phyloP scores from a whole-genome alignment of 2,329 filamentous ascomycete genomes.

The Alternaria sp. region DNA sequence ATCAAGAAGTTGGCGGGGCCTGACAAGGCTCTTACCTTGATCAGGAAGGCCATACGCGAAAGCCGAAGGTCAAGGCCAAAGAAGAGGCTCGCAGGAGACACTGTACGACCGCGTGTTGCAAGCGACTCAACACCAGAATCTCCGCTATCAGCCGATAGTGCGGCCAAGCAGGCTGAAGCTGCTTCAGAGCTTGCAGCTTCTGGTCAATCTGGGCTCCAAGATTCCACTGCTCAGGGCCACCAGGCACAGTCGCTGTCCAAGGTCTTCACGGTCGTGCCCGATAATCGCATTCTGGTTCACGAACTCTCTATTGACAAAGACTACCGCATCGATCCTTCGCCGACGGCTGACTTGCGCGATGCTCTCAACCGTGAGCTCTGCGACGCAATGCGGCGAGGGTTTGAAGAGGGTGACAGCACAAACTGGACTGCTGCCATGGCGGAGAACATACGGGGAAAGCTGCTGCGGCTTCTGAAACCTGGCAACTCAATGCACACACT shows the following conservation, averaged over 20 bases:
- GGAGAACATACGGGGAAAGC: constrained; percentile 74
- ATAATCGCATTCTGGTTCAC: constrained; percentile 79
- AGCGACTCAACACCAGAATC: constrained; percentile 52
- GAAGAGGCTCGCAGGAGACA: constrained; percentile 73
- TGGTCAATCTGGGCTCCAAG: constrained; percentile 20
- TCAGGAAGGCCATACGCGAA: constrained; percentile 77
- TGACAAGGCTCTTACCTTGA: constrained; percentile 74
- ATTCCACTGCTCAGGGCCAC: constrained; percentile 37
- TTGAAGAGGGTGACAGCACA: constrained; percentile 71
- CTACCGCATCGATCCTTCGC: constrained; percentile 71
- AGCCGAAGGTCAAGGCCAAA: constrained; percentile 71
- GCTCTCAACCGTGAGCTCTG: constrained; percentile 68
- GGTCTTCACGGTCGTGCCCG: constrained; percentile 70
- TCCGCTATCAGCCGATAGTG: constrained; percentile 37
- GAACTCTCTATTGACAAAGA: constrained; percentile 83
- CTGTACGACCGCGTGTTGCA: constrained; percentile 72
- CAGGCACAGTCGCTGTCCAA: constrained; percentile 59
- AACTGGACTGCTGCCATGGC: constrained; percentile 75
- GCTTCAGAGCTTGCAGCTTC: constrained; percentile 43
- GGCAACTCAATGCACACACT: constrained; percentile 78
- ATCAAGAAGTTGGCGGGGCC: constrained; percentile 81
- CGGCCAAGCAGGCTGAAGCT: constrained; percentile 50
- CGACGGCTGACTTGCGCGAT: constrained; percentile 66
- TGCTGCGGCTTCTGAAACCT: constrained; percentile 74
- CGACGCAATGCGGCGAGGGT: constrained; percentile 68